Evolutionary conservation across 2,329 filamentous ascomycete genomes (phyloP), one percentile per base, ranked within the genome.

Genomic region (Dichotomopilus funicola): DNA sequence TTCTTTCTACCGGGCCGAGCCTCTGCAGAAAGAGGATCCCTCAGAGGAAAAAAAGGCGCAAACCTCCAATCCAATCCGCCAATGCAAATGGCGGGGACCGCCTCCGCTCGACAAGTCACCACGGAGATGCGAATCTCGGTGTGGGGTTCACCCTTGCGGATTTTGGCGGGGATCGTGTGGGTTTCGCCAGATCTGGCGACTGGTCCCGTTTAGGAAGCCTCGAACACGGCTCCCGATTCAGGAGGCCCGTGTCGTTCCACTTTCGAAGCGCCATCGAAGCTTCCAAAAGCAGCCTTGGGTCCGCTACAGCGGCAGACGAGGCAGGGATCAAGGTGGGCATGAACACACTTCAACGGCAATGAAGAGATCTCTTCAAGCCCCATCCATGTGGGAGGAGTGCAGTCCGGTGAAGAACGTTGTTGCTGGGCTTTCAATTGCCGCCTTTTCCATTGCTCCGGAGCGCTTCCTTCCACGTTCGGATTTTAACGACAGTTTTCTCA

Each of bases 231-330:
- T 10, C 19, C 42, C 36, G 27, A 48, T 43, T 27, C 10, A 37
- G 43, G 48, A 41, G 42, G 37, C 37, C 41, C 47, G 33, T n/a
- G 7, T 27, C 33, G 46, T 44, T 46, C 54, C 56, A 54, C 54
- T 58, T 48, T 60, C 19, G 59, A 60, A 60, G 56, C 54, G 9
- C 33, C 40, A 47, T 50, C n/a, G 53, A 60, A 58, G 44, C 53
- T 60, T 58, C 53, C 47, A 56, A 53, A 51, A 47, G 33, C 27
- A 31, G 46, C 45, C 12, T 10, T 3, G 4, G 19, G 31, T 31
- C 47, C 41, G 31, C 12, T 38, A 5, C 43, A 12, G 31, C 19
- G 36, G 19, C 19, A 27, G 19, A 27, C 2, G 19, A 27, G 19
- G 19, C 19, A 27, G 19, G 19, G 19, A 27, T 27, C 19, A 27